These are phyloP conservation scores for Hypericum perforatum DNA, from an alignment of 345 rosid species.

Conservation along the genomic window DNA sequence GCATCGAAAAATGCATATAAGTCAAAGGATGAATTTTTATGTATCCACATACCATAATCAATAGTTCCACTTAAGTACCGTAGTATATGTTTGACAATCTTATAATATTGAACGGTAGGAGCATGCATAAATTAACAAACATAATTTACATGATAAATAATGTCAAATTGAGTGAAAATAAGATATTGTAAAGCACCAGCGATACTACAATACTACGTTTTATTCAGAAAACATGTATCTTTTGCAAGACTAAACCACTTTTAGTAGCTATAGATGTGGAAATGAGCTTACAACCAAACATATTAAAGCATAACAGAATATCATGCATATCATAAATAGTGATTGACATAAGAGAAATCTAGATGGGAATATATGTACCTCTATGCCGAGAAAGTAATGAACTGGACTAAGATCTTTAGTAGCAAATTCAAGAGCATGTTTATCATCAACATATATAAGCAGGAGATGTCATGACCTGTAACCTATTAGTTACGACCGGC, in stretches of 20 bases:
- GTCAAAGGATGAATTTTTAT: background rate
- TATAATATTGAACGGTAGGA: constrained; percentile 6
- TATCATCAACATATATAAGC: background rate
- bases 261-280: constrained; percentile 6
- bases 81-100: constrained; percentile 7
- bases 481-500: too few relatives aligned
- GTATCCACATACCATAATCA: constrained; percentile 6
- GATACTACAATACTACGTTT: background rate
- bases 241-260: background rate
- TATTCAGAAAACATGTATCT: background rate
- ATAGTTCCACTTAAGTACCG: constrained; percentile 7
- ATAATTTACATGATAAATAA: background rate
- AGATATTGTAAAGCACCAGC: constrained; percentile 8
- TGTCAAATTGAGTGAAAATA: background rate
- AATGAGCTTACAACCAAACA: constrained; percentile 4
- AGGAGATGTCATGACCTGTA: too few relatives aligned
- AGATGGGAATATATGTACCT: background rate
- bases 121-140: constrained; percentile 7
- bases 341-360: background rate
- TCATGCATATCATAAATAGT: constrained; percentile 9
- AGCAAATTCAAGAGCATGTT: background rate
- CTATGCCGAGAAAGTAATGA: too few relatives aligned
- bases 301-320: too few relatives aligned
- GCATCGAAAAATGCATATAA: constrained; percentile 12
- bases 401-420: background rate